These are phyloP conservation scores for Aspergillus sp. DNA, from an alignment of 2,329 filamentous ascomycete species.

Conservation along the genomic window DNA sequence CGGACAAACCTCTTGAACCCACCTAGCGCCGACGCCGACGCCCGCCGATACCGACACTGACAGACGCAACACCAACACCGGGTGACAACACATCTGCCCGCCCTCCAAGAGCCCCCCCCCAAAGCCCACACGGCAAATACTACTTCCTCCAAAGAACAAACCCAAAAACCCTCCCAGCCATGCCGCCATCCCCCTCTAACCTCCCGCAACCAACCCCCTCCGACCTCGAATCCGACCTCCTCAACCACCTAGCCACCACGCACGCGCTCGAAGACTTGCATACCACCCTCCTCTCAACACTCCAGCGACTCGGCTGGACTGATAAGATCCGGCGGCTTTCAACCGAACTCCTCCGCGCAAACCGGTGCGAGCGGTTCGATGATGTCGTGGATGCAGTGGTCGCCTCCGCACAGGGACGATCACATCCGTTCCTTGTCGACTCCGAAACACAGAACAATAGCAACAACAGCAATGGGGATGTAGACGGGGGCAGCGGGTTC, in stretches of 20 bases:
- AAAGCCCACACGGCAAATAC: background rate
- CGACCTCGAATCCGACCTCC: slow-evolving; percentile 38
- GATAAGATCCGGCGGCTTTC: slow-evolving; percentile 56
- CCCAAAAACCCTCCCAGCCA: background rate
- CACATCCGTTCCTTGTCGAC: slow-evolving; percentile 27
- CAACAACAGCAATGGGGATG: slow-evolving; percentile 3
- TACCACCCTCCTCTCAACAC: slow-evolving; percentile 52
- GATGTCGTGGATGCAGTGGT: slow-evolving; percentile 57
- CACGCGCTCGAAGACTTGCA: slow-evolving; percentile 58
- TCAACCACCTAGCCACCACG: slow-evolving; percentile 48
- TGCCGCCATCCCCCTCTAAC: slow-evolving; percentile 12
- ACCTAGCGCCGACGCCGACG: background rate
- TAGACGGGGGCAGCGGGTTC: slow-evolving; percentile 20
- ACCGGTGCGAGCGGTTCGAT: slow-evolving; percentile 57
- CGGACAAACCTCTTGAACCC: background rate
- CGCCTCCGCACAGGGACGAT: slow-evolving; percentile 41
- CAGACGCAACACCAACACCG: background rate
- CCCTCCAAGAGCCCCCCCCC: background rate
- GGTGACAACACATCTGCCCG: background rate
- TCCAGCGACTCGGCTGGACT: slow-evolving; percentile 61
- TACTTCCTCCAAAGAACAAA: background rate
- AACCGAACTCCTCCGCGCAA: slow-evolving; percentile 56
- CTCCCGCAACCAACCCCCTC: slow-evolving; percentile 17
- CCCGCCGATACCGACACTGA: background rate
- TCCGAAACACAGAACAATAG: slow-evolving; percentile 22